Base-by-base conservation (phyloP, 306 rosid genomes). In the Pterocarpus santalinus region DNA sequence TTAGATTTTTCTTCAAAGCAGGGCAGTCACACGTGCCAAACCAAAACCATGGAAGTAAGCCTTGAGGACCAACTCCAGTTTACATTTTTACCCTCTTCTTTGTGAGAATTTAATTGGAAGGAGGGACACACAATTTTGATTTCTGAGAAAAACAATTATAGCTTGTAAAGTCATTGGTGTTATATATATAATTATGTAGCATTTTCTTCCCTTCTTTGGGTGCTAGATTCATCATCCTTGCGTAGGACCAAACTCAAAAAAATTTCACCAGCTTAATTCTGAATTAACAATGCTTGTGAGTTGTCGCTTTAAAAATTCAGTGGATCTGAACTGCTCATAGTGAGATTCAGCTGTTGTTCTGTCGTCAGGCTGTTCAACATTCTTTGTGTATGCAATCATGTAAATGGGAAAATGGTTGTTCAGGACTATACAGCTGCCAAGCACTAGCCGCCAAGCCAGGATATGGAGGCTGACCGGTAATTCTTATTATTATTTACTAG, bases 361-460 rank as follows among this genome's bases (percentile, higher is more conserved):
- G 85, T 80, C 85, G 17, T 53, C 72, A 72, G 13, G 61, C 75
- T 72, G 61, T 72, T 86, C 85, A 80, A 72, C 82, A 86, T 76
- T 67, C 71, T 69, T 56, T 78, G 44, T 78, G 57, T 56, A 79
- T 9, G 77, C 86, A 86, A 86, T 86, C 80, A 86, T 82, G 75
- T 14, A 2, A 69, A 46, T 75, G 76, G 38, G 72, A 75, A 78
- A 83, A 72, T 80, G 55, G 12, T 85, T 8, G 2, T 2, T 7
- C 8, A 13, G 13, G 39, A 65, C 78, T 75, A 63, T 22, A 81
- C 74, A 68, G 53, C 67, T 82, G 66, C 82, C 63, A 71, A 86
- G 81, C 89, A 83, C 89, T 83, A 66, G 85, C 85, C 78, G 78
- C 61, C 77, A 83, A 69, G 33, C 57, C 79, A 73, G 81, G 78